phyloP scores from a whole-genome alignment of 495 filamentous ascomycete species.

The Podospora didyma region DNA sequence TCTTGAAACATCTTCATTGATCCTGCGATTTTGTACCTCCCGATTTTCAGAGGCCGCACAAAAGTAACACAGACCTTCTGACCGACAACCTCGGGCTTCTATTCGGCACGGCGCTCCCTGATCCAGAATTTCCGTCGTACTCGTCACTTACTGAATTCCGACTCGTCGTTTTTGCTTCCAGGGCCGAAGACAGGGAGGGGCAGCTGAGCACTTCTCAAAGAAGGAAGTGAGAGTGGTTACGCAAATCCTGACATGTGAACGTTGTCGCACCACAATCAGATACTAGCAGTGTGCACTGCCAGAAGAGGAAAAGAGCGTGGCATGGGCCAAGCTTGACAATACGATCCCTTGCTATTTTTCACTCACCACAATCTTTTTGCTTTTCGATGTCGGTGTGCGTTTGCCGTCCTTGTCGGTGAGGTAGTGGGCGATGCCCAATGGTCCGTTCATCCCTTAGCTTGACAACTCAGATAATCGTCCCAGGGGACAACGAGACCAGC shows the following conservation, averaged over 20 bases:
- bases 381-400: background rate
- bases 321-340: background rate
- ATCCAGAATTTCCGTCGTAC: background rate
- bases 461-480: background rate
- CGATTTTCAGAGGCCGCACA: slow-evolving; percentile 7
- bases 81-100: background rate
- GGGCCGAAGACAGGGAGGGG: slow-evolving; percentile 1
- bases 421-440: background rate
- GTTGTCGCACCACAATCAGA: background rate
- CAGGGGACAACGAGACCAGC: background rate
- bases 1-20: background rate
- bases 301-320: background rate
- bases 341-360: background rate
- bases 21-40: background rate
- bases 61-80: slow-evolving; percentile 5
- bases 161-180: background rate
- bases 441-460: background rate
- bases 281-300: background rate
- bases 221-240: background rate
- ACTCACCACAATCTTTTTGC: background rate
- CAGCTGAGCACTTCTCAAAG: slow-evolving; percentile 9
- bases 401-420: background rate
- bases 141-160: background rate
- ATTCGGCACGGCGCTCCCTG: background rate
- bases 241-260: background rate